phyloP scores from a whole-genome alignment of 768 basidiomycete genomes.

The Boletus vermiculosoides region DNA sequence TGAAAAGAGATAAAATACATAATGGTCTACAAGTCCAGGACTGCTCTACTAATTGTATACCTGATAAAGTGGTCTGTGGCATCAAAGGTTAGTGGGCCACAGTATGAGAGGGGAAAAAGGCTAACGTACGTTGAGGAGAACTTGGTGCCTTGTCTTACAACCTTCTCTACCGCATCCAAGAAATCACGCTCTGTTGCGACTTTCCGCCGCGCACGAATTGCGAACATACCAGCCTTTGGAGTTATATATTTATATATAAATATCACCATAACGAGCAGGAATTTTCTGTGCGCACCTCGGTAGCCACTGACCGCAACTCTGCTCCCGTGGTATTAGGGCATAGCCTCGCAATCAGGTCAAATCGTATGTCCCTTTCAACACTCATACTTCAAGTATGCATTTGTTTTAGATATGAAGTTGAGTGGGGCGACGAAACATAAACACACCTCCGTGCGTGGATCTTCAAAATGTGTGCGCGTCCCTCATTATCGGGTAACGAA shows the following conservation, averaged over 20 bases:
- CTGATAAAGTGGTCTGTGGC: constrained; percentile 77
- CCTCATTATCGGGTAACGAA: constrained; percentile 90
- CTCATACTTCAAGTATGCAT: constrained; percentile 69
- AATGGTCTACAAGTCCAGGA: constrained; percentile 10
- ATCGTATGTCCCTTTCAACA: constrained; percentile 94
- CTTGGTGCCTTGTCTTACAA: constrained; percentile 95
- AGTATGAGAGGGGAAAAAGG: neutral
- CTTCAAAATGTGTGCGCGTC: constrained; percentile 92
- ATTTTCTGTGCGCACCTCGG: constrained; percentile 59
- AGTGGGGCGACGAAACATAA: neutral
- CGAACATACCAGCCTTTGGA: constrained; percentile 97
- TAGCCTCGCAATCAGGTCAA: constrained; percentile 92
- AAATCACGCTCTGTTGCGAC: constrained; percentile 98
- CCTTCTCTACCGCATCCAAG: constrained; percentile 97
- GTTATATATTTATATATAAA: constrained; percentile 85
- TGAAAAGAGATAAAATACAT: constrained; percentile 17
- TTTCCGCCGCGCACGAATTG: constrained; percentile 93
- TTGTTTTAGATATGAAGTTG: neutral
- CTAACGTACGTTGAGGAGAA: constrained; percentile 90
- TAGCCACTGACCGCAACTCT: constrained; percentile 95
- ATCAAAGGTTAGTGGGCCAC: constrained; percentile 6
- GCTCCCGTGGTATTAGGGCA: constrained; percentile 99
- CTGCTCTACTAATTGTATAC: constrained; percentile 75
- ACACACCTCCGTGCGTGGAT: constrained; percentile 92
- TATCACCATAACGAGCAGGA: constrained; percentile 57